Conservation (phyloP, 345 rosid species). For the Moricandia moricandioides region DNA sequence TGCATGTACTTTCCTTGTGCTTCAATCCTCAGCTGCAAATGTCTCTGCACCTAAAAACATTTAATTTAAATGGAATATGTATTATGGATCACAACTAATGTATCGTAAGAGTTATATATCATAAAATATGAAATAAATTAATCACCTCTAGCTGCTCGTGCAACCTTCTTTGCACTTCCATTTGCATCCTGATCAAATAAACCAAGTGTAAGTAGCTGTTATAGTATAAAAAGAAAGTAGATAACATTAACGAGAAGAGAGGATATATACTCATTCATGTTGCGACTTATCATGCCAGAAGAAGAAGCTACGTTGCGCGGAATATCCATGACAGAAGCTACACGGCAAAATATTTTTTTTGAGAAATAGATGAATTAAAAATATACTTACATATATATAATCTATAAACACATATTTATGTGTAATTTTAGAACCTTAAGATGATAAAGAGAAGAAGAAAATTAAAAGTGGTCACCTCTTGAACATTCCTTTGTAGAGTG, state of each 20-base stretch:
- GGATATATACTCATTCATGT: constrained; percentile 72
- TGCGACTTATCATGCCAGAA: constrained; percentile 82
- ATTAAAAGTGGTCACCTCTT: constrained; percentile 33
- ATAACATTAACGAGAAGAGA: background rate
- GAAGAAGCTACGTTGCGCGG: constrained; percentile 83
- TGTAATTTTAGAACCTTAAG: constrained; percentile 32
- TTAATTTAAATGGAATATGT: background rate
- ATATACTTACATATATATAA: background rate
- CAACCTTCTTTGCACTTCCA: constrained; percentile 98
- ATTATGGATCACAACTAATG: background rate
- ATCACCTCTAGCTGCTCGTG: constrained; percentile 96
- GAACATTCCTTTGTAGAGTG: constrained; percentile 91
- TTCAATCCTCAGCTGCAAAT: constrained; percentile 93
- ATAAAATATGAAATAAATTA: background rate
- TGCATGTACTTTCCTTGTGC: constrained; percentile 99
- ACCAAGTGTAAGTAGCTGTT: constrained; percentile 49
- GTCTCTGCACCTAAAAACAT: constrained; percentile 79
- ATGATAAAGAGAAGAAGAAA: constrained; percentile 24
- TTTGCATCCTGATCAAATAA: constrained; percentile 88
- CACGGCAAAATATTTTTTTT: background rate
- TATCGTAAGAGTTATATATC: background rate
- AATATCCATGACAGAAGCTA: constrained; percentile 77
- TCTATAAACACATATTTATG: background rate
- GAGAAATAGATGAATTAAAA: background rate
- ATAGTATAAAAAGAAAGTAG: background rate